These are phyloP conservation scores for Verticillium tricorpus DNA, from an alignment of 2,329 filamentous ascomycete species.

Conservation along the genomic window DNA sequence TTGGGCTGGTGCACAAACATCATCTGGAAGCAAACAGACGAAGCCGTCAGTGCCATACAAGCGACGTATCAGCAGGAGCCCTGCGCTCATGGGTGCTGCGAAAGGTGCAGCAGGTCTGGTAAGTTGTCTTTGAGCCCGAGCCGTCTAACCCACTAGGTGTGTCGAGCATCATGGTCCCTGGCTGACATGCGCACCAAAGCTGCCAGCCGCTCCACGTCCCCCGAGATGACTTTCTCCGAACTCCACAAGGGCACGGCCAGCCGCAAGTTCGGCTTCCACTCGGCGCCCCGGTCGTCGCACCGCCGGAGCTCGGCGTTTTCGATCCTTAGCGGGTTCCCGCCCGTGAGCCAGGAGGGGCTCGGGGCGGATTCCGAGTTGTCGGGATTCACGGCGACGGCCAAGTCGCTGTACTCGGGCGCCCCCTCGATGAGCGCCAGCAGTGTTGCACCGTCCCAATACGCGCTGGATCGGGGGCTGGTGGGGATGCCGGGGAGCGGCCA, in stretches of 20 bases:
- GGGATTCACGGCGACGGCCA: neutral
- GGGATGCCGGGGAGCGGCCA: neutral
- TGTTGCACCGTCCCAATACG: neutral
- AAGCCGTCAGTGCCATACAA: slow-evolving; percentile 15
- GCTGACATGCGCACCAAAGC: slow-evolving; percentile 15
- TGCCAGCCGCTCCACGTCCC: slow-evolving; percentile 14
- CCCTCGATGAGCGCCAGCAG: neutral
- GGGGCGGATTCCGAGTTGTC: neutral
- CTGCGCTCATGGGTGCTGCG: slow-evolving; percentile 51
- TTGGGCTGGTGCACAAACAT: slow-evolving; percentile 44
- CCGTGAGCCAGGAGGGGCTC: slow-evolving; percentile 1
- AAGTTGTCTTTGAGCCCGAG: slow-evolving; percentile 16
- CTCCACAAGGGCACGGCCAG: slow-evolving; percentile 30
- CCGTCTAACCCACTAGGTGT: too few species aligned
- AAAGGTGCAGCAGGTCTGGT: slow-evolving; percentile 40
- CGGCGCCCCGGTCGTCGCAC: slow-evolving; percentile 21
- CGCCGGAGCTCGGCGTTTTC: slow-evolving; percentile 20
- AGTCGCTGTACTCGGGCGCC: neutral
- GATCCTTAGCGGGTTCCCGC: slow-evolving; percentile 3
- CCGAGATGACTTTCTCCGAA: slow-evolving; percentile 31
- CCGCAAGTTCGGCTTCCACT: slow-evolving; percentile 29
- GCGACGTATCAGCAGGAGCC: slow-evolving; percentile 8
- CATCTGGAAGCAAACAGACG: slow-evolving; percentile 24
- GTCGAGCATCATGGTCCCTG: too few species aligned
- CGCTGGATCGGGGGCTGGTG: neutral